Percentiles rank a stretch among this genome's conserved stretches.
These are phyloP conservation scores for Penicillium rolfsii DNA, from an alignment of 2,329 filamentous ascomycete genomes.

Conservation along the genomic window DNA sequence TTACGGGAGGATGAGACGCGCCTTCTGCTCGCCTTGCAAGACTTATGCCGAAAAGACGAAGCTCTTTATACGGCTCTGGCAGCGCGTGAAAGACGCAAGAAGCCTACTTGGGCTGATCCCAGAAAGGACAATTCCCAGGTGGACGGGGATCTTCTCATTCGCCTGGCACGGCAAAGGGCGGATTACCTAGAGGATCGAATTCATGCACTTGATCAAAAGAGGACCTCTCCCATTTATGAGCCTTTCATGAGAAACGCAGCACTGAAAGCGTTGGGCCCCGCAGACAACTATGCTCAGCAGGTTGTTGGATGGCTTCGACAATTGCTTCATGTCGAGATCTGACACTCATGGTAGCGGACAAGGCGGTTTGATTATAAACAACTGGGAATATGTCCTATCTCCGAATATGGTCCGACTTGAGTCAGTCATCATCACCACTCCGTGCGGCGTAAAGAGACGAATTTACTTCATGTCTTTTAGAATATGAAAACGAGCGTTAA, in stretches of 20 bases:
- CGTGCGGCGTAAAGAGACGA: background rate
- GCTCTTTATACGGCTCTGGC: slow-evolving; percentile 56
- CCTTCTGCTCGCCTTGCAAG: slow-evolving; percentile 73
- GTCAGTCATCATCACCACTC: background rate
- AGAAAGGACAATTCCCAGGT: slow-evolving; percentile 60
- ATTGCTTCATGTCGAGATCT: slow-evolving; percentile 34
- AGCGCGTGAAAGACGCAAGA: slow-evolving; percentile 34
- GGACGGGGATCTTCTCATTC: slow-evolving; percentile 66
- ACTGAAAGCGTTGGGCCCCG: slow-evolving; percentile 50
- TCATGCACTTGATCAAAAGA: slow-evolving; percentile 23
- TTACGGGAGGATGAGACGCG: slow-evolving; percentile 66
- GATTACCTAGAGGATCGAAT: slow-evolving; percentile 39
- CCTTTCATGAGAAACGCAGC: slow-evolving; percentile 54
- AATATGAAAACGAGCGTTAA: background rate
- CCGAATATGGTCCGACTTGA: background rate
- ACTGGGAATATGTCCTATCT: background rate
- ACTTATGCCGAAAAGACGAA: slow-evolving; percentile 59
- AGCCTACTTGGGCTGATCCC: slow-evolving; percentile 44
- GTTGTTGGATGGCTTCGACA: slow-evolving; percentile 43
- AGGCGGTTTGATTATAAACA: background rate
- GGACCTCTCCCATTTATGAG: background rate
- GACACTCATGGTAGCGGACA: background rate
- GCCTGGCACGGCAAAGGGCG: slow-evolving; percentile 54
- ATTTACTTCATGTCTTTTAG: background rate
- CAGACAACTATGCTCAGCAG: slow-evolving; percentile 29